Evolutionary conservation across 2,329 filamentous ascomycete species (phyloP).

Genomic region (Triangularia setosa): DNA sequence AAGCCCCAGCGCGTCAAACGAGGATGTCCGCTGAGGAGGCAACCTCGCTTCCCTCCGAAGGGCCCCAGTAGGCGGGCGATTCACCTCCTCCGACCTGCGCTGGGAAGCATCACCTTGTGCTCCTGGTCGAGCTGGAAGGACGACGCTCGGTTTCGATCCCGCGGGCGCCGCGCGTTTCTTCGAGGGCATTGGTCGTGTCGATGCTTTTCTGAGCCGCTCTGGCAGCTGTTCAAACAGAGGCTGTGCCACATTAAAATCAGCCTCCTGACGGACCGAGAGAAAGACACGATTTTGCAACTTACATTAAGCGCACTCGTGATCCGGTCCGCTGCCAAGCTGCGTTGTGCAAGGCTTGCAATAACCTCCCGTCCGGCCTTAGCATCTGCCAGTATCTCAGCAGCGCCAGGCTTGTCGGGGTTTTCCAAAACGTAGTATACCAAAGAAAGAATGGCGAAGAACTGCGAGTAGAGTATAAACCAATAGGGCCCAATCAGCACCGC

Average conservation of each 20-base stretch:
- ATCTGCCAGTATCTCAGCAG: conserved; percentile 78
- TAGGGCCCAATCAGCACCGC: conserved; percentile 75
- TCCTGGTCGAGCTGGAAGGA: conserved; percentile 28
- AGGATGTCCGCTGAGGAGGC: conserved; percentile 24
- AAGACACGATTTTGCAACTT: conserved; percentile 32
- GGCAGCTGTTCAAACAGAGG: conserved; percentile 80
- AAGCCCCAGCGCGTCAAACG: conserved; percentile 27
- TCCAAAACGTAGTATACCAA: conserved; percentile 77
- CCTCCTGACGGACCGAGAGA: background rate
- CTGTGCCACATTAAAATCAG: conserved; percentile 40
- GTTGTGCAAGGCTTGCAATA: conserved; percentile 71
- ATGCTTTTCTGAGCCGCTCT: conserved; percentile 58
- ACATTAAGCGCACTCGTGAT: conserved; percentile 76
- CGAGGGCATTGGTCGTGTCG: conserved; percentile 37
- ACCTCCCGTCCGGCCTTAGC: conserved; percentile 81
- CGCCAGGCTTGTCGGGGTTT: conserved; percentile 70
- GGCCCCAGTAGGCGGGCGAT: conserved; percentile 17
- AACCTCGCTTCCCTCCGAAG: conserved; percentile 15
- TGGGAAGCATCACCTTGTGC: conserved; percentile 18
- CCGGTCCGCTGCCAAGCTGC: conserved; percentile 83
- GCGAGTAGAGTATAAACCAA: conserved; percentile 71
- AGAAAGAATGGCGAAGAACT: conserved; percentile 55
- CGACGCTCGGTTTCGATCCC: conserved; percentile 35
- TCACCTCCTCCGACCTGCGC: conserved; percentile 29
- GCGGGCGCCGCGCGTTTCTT: conserved; percentile 55